These are phyloP conservation scores for Magnolia changhungtana DNA, from an alignment of 164 flowering plant genomes.

Conservation along the genomic window DNA sequence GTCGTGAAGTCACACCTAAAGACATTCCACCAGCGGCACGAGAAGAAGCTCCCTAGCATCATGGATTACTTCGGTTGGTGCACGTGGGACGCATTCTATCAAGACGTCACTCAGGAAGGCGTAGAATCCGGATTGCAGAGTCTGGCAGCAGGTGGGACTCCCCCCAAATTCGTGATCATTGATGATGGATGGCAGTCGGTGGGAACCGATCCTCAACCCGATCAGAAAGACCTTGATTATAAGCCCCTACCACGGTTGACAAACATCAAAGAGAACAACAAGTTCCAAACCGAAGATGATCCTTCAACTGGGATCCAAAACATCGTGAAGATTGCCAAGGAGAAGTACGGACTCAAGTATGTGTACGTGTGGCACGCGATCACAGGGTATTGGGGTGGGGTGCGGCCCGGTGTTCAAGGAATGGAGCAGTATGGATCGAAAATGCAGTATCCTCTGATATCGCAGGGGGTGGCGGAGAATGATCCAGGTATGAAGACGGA, in stretches of 20 bases:
- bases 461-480: constrained; percentile 61
- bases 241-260: constrained; percentile 53
- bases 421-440: constrained; percentile 65
- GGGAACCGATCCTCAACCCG: constrained; percentile 31
- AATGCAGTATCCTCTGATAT: constrained; percentile 53
- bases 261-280: constrained; percentile 73
- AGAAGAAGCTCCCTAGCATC: constrained; percentile 79
- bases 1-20: constrained; percentile 65
- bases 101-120: constrained; percentile 85
- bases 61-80: constrained; percentile 96
- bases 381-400: constrained; percentile 98
- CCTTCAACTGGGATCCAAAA: constrained; percentile 60
- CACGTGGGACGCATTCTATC: constrained; percentile 98
- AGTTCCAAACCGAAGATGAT: constrained; percentile 62
- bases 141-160: constrained; percentile 61
- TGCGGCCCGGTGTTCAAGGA: constrained; percentile 54
- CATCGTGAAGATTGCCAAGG: constrained; percentile 67
- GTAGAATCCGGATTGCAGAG: constrained; percentile 73
- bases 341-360: constrained; percentile 71
- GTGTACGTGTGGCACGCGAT: constrained; percentile 98
- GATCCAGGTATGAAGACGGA: constrained; percentile 75
- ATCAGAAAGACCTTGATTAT: background rate
- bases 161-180: constrained; percentile 87
- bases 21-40: constrained; percentile 64
- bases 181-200: constrained; percentile 99